A percentile compares a stretch with the other conserved stretches of the same genome.
These are phyloP conservation scores for Articulospora tetracladia DNA, from an alignment of 495 filamentous ascomycete genomes.

Conservation along the genomic window DNA sequence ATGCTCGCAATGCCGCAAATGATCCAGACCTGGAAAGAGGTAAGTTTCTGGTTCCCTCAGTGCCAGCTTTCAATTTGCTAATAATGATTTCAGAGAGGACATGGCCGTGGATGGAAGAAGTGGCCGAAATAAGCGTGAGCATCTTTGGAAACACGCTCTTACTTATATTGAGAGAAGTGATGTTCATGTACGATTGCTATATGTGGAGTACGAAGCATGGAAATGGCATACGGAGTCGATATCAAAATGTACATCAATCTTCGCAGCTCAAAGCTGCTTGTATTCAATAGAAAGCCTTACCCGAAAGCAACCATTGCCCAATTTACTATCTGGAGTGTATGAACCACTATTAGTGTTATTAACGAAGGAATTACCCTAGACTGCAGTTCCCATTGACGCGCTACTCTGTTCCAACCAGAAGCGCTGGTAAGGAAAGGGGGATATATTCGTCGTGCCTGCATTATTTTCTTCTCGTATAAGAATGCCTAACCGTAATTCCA, in stretches of 20 bases:
- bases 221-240: neutral
- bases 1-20: constrained; percentile 93
- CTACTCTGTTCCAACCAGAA: no score
- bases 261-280: neutral
- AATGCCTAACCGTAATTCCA: no score
- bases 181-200: neutral
- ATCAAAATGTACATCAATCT: neutral
- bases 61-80: constrained; percentile 18
- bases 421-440: no score
- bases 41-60: constrained; percentile 35
- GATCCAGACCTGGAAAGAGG: constrained; percentile 90
- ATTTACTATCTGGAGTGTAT: no score
- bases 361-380: no score
- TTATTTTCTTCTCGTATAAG: no score
- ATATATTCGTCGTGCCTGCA: no score
- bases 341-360: no score
- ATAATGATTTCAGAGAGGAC: constrained; percentile 59
- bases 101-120: constrained; percentile 85
- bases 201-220: neutral
- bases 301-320: neutral
- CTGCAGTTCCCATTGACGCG: no score
- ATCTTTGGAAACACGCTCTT: neutral
- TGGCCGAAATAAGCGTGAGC: constrained; percentile 62
- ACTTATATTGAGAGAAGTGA: neutral
- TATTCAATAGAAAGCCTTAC: neutral